Evolutionary conservation across 2,329 filamentous ascomycete genomes (phyloP).

Genomic region (Exophiala spinifera): DNA sequence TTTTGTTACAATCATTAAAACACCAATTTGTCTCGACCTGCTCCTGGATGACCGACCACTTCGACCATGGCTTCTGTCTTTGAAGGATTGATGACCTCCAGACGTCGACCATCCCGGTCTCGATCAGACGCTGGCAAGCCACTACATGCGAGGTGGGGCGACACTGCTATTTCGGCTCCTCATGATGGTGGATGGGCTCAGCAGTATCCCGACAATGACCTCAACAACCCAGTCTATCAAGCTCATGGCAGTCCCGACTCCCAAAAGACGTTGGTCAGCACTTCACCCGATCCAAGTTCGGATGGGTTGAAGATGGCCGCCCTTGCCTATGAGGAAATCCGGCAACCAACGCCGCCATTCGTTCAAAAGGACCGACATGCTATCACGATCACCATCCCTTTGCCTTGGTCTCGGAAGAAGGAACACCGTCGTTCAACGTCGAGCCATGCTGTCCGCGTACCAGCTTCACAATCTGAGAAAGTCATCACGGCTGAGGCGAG

Average conservation of each 20-base stretch:
- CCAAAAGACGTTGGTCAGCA: slow-evolving; percentile 23
- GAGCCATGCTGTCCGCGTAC: neutral
- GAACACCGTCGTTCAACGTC: slow-evolving; percentile 20
- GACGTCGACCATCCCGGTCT: slow-evolving; percentile 17
- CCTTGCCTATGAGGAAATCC: slow-evolving; percentile 1
- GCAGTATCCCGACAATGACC: slow-evolving; percentile 17
- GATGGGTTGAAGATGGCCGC: slow-evolving; percentile 7
- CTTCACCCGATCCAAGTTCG: slow-evolving; percentile 14
- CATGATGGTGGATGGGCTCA: slow-evolving; percentile 42
- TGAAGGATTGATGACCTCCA: slow-evolving; percentile 16
- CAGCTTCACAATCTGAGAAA: slow-evolving; percentile 1
- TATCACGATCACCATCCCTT: slow-evolving; percentile 25
- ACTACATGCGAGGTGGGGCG: slow-evolving; percentile 41
- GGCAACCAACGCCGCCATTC: slow-evolving; percentile 8
- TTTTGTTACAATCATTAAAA: neutral
- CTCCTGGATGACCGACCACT: neutral
- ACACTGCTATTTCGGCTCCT: slow-evolving; percentile 40
- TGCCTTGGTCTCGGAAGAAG: slow-evolving; percentile 23
- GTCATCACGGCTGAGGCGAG: slow-evolving; percentile 5
- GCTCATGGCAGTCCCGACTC: slow-evolving; percentile 23
- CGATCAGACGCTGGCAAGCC: slow-evolving; percentile 21
- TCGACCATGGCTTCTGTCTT: slow-evolving; percentile 21
- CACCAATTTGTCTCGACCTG: neutral
- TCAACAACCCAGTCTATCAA: slow-evolving; percentile 7
- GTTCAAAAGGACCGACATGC: slow-evolving; percentile 17